These are phyloP conservation scores for Penicillium sp. DNA, from an alignment of 2,329 filamentous ascomycete genomes.

Conservation along the genomic window DNA sequence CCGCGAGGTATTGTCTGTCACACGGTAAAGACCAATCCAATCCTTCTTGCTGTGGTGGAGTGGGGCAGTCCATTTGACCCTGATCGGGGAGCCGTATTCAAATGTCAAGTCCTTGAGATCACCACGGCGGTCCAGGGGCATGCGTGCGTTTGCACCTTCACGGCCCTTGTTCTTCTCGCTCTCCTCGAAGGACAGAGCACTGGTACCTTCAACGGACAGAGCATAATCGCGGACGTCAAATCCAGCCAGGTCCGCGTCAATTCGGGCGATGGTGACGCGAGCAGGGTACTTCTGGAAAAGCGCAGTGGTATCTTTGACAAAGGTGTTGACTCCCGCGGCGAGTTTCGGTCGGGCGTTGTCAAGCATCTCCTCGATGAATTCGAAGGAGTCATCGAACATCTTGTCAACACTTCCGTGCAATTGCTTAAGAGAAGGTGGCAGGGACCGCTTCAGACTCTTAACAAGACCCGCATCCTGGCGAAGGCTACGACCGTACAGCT, in stretches of 20 bases:
- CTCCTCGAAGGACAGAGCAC: conserved; percentile 50
- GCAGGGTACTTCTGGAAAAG: conserved; percentile 88
- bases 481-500: conserved; percentile 83
- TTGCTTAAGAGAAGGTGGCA: conserved; percentile 78
- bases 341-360: conserved; percentile 83
- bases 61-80: conserved; percentile 85
- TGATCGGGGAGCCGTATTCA: conserved; percentile 86
- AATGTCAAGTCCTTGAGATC: conserved; percentile 73
- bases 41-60: conserved; percentile 83
- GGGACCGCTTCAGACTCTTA: conserved; percentile 81
- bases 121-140: conserved; percentile 58
- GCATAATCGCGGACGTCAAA: conserved; percentile 77
- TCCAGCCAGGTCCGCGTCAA: conserved; percentile 76
- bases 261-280: conserved; percentile 74
- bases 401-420: conserved; percentile 84
- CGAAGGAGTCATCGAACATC: conserved; percentile 78
- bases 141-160: conserved; percentile 67
- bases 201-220: conserved; percentile 68
- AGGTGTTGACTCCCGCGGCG: conserved; percentile 77
- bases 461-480: conserved; percentile 86
- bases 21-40: conserved; percentile 95
- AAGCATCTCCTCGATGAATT: conserved; percentile 87
- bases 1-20: conserved; percentile 85
- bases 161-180: conserved; percentile 66
- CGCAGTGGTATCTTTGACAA: conserved; percentile 82